These are phyloP conservation scores for Przewalskia tangutica DNA, from an alignment of 257 asterid species.

Conservation along the genomic window DNA sequence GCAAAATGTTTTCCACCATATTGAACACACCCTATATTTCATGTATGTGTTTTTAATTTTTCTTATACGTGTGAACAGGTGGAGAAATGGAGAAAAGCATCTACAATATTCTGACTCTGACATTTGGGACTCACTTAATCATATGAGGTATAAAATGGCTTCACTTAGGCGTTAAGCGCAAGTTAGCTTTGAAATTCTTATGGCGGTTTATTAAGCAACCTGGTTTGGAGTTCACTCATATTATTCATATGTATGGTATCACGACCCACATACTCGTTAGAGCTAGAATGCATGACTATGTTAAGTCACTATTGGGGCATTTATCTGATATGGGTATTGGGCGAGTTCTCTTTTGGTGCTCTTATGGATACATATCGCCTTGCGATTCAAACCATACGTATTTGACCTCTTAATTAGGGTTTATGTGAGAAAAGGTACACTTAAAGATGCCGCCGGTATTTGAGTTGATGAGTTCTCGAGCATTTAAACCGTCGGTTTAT, in stretches of 20 bases:
- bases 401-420: conserved; percentile 78
- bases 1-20: too few species aligned
- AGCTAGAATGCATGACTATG: conserved; percentile 74
- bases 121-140: conserved; percentile 87
- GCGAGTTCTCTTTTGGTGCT: conserved; percentile 37
- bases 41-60: neutral
- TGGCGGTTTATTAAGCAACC: conserved; percentile 73
- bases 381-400: conserved; percentile 88
- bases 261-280: conserved; percentile 74
- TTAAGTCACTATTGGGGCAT: conserved; percentile 40
- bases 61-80: conserved; percentile 18
- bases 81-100: conserved; percentile 50
- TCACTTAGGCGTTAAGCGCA: conserved; percentile 75
- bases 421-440: conserved; percentile 39
- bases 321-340: conserved; percentile 35
- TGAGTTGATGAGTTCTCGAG: conserved; percentile 49
- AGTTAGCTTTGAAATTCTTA: conserved; percentile 75
- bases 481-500: conserved; percentile 58
- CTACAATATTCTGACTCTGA: conserved; percentile 58
- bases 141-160: conserved; percentile 59
- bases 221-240: conserved; percentile 56
- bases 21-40: neutral
- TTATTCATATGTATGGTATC: conserved; percentile 56
- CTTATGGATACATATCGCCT: conserved; percentile 70
- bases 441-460: conserved; percentile 45